Evolutionary conservation across 495 filamentous ascomycete species (phyloP).

Genomic region (Podospora pseudocomata): DNA sequence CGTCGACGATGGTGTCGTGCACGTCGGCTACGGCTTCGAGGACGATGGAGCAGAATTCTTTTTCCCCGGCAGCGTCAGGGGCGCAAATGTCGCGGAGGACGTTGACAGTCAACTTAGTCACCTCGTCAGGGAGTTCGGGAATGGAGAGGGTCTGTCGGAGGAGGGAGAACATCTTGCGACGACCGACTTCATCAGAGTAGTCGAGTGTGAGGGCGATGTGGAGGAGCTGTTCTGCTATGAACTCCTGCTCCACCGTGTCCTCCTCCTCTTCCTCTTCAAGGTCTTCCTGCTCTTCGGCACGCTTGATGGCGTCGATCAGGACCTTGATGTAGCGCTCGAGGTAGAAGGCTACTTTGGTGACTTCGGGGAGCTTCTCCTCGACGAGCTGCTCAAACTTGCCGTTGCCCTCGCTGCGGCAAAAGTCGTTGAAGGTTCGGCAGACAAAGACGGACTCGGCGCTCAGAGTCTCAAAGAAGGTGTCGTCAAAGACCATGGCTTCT

Average conservation of each 20-base stretch:
- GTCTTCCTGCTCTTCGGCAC: constrained; percentile 50
- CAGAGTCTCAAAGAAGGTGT: constrained; percentile 82
- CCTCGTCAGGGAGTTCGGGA: constrained; percentile 85
- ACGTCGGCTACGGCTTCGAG: constrained; percentile 93
- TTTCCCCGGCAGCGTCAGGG: constrained; percentile 70
- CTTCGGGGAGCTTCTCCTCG: constrained; percentile 93
- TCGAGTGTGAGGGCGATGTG: constrained; percentile 89
- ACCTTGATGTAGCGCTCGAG: constrained; percentile 74
- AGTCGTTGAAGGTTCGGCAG: constrained; percentile 87
- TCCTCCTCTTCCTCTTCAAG: constrained; percentile 66
- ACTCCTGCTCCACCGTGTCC: constrained; percentile 80
- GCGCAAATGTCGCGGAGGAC: constrained; percentile 79
- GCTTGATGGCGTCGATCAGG: constrained; percentile 64
- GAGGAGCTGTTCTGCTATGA: constrained; percentile 90
- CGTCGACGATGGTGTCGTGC: constrained; percentile 79
- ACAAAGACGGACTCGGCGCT: constrained; percentile 85
- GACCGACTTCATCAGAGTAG: constrained; percentile 91
- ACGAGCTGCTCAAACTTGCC: constrained; percentile 65
- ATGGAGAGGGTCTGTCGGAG: constrained; percentile 80
- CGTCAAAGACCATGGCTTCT: constrained; percentile 73
- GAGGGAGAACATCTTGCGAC: constrained; percentile 90
- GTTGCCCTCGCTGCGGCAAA: constrained; percentile 68
- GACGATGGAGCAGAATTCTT: constrained; percentile 89
- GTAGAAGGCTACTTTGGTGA: constrained; percentile 80
- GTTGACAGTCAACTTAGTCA: constrained; percentile 82